Conservation (phyloP, 352 stramenopile species). For the Pythium dissotocum region DNA sequence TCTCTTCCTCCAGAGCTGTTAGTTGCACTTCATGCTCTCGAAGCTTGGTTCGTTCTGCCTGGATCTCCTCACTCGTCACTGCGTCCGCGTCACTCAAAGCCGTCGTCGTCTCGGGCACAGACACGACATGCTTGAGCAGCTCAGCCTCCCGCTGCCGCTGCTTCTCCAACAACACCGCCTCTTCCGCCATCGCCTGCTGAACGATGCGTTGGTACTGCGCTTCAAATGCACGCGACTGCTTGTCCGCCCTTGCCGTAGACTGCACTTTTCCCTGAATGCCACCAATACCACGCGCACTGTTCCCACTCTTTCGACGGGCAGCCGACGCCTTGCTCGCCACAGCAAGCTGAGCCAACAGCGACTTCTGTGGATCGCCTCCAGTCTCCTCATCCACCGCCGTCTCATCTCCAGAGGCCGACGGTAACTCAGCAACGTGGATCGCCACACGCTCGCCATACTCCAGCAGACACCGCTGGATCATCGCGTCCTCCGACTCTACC, state of each 20-base stretch:
- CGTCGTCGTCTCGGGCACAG: constrained; percentile 27
- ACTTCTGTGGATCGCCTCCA: not conserved
- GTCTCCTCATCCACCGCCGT: constrained; percentile 8
- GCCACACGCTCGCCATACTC: constrained; percentile 75
- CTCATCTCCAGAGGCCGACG: constrained; percentile 15
- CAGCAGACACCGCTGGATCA: constrained; percentile 79
- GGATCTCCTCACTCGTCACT: constrained; percentile 23
- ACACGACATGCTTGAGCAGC: constrained; percentile 55
- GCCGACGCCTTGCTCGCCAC: constrained; percentile 10
- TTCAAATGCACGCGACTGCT: constrained; percentile 50
- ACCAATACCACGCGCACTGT: not conserved
- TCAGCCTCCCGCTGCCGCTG: constrained; percentile 50
- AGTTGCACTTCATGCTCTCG: constrained; percentile 38
- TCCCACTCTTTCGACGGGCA: not conserved
- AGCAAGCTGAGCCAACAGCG: constrained; percentile 25
- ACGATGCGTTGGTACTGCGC: constrained; percentile 57
- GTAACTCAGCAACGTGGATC: constrained; percentile 3
- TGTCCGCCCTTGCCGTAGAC: not conserved
- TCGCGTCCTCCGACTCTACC: constrained; percentile 56
- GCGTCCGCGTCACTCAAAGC: constrained; percentile 5
- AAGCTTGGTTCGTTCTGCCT: constrained; percentile 25
- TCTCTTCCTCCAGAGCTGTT: constrained; percentile 47
- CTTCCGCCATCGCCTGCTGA: constrained; percentile 51
- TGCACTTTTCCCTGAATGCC: not conserved
- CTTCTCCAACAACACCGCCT: constrained; percentile 41